These are phyloP conservation scores for Aspergillus sp. DNA, from an alignment of 2,329 filamentous ascomycete species.

Conservation along the genomic window DNA sequence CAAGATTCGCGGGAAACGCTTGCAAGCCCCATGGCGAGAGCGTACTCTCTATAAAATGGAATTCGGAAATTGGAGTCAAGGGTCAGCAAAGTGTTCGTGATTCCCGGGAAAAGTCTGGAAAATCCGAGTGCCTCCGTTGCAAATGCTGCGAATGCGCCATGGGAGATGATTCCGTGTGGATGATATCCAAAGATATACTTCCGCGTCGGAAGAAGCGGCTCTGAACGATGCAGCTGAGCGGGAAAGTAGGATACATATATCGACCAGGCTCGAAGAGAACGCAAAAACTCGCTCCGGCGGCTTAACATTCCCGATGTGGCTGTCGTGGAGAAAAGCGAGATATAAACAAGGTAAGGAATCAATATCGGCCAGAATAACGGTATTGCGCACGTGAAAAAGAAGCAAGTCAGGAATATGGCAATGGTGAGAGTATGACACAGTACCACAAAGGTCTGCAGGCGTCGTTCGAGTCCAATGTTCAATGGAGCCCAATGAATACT, in stretches of 20 bases:
- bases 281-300: constrained; percentile 67
- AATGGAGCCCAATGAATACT: constrained; percentile 80
- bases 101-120: constrained; percentile 79
- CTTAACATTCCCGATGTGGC: constrained; percentile 67
- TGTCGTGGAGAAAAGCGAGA: constrained; percentile 67
- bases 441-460: constrained; percentile 72
- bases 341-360: constrained; percentile 72
- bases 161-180: constrained; percentile 93
- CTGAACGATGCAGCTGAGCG: constrained; percentile 76
- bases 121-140: constrained; percentile 86
- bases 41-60: constrained; percentile 88
- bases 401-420: constrained; percentile 63
- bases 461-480: constrained; percentile 62
- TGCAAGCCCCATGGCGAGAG: constrained; percentile 77
- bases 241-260: constrained; percentile 92
- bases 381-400: constrained; percentile 87
- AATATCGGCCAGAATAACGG: constrained; percentile 82
- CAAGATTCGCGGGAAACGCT: constrained; percentile 90
- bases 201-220: constrained; percentile 67
- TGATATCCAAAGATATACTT: constrained; percentile 98
- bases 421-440: constrained; percentile 67
- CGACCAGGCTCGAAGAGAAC: constrained; percentile 70
- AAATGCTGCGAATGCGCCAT: constrained; percentile 91
- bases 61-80: constrained; percentile 95
- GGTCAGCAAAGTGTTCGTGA: constrained; percentile 87